These are phyloP conservation scores for Colletotrichum sp. DNA, from an alignment of 2,329 filamentous ascomycete species.

Conservation along the genomic window DNA sequence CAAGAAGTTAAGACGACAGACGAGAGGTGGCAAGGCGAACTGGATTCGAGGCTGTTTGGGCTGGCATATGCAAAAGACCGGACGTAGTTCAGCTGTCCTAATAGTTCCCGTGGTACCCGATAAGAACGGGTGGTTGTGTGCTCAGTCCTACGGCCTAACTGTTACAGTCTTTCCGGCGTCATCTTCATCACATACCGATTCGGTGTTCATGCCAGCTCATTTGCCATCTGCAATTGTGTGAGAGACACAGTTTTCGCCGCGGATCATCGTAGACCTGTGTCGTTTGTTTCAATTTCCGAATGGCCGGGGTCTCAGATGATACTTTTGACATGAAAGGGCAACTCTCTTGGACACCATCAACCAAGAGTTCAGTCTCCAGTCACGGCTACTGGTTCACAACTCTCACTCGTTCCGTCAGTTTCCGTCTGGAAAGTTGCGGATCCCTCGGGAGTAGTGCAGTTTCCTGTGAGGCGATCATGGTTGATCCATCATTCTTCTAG, in stretches of 20 bases:
- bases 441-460: neutral
- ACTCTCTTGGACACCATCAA: neutral
- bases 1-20: neutral
- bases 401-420: neutral
- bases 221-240: neutral
- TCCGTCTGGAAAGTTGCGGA: neutral
- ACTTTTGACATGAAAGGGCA: neutral
- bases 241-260: fast-evolving
- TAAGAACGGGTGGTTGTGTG: neutral
- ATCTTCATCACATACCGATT: neutral
- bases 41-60: neutral
- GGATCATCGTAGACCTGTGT: neutral
- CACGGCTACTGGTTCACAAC: neutral
- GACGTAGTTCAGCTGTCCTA: neutral
- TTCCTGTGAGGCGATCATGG: neutral
- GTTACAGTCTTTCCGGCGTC: neutral
- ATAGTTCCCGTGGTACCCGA: neutral
- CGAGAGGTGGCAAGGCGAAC: neutral
- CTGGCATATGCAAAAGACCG: neutral
- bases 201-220: neutral
- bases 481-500: neutral
- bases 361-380: neutral
- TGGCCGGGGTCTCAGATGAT: neutral
- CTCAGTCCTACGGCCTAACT: neutral
- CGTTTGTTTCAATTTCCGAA: neutral